These are phyloP conservation scores for Lomentospora prolificans DNA, from an alignment of 2,329 filamentous ascomycete genomes.

Conservation along the genomic window DNA sequence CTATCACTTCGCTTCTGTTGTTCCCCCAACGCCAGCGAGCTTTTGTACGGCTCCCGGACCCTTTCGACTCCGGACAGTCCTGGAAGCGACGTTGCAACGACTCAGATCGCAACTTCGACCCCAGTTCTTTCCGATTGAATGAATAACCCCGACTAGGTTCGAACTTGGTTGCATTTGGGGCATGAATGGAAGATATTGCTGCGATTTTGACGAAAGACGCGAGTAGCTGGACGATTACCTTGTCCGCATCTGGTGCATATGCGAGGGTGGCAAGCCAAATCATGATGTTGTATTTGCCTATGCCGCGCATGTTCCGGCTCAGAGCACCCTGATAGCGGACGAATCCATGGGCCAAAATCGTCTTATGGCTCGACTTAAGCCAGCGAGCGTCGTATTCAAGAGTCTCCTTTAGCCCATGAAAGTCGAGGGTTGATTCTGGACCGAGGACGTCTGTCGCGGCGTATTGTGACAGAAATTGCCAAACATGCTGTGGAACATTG, in stretches of 20 bases:
- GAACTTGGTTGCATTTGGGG: too few species aligned
- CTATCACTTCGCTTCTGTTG: not conserved
- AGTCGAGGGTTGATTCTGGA: too few species aligned
- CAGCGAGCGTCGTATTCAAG: slow-evolving; percentile 9
- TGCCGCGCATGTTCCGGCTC: not conserved
- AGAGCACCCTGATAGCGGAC: not conserved
- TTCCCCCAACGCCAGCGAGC: not conserved
- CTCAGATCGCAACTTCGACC: not conserved
- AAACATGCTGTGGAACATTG: not conserved
- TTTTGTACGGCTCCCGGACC: not conserved
- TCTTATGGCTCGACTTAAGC: slow-evolving; percentile 5
- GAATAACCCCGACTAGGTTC: too few species aligned
- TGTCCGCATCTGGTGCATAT: slow-evolving; percentile 8
- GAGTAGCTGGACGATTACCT: slow-evolving; percentile 11
- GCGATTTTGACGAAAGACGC: slow-evolving; percentile 3
- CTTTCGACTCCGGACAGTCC: not conserved
- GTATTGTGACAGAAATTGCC: slow-evolving; percentile 5
- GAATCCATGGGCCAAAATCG: not conserved
- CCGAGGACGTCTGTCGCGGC: too few species aligned
- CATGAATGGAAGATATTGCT: not conserved
- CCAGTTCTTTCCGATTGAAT: not conserved
- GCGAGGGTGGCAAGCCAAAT: slow-evolving; percentile 16
- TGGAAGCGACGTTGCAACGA: not conserved
- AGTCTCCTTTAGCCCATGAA: not conserved
- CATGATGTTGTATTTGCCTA: slow-evolving; percentile 9